Evolutionary conservation across 2,329 filamentous ascomycete genomes (phyloP), one percentile per base, ranked within the genome.

Genomic region (Microdochium bolleyi): DNA sequence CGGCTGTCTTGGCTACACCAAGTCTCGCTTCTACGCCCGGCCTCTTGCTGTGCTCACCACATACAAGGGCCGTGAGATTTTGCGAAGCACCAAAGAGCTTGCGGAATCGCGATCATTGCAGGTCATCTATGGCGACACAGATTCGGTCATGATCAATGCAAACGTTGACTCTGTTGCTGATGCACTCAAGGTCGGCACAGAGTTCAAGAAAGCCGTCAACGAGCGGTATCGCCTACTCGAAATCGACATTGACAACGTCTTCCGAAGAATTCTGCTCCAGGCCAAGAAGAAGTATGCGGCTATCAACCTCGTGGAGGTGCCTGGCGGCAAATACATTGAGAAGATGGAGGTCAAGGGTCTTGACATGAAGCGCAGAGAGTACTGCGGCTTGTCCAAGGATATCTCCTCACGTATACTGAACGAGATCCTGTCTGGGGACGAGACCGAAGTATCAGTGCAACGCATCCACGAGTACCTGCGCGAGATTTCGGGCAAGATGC

Each of bases 251-350:
- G 94, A 99, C 70, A 96, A 97, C 63, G 82, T 97, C 56, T 99
- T 99, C 78, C 84, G 92, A 48, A 87, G 94, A 30, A 88, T 99
- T 53, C 74, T 99, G 38, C 78, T 99, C 14, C 94, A 97, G 65
- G 92, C 94, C 27, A 99, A 99, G 80, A 99, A 99, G 78, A 99
- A 99, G 76, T 99, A 99, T 69, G 94, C 94, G 9, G 94, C 94
- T 41, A 88, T 99, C 70, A 97, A 95, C 67, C 83, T 97, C 67
- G 83, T 94, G 7, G 89, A 96, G 62, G 79, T 88, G 22, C 58
- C 63, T 19, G 88, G 95, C 62, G 92, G 91, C 61, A 95, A 92
- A 67, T 95, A 86, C 64, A 78, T 92, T 48, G 92, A 97, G 67
- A 92, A 95, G 73, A 87, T 99, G 70, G 94, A 99, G 68, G 89